Evolutionary conservation across 768 basidiomycete genomes (phyloP).

Genomic region (Myochromella boudieri): DNA sequence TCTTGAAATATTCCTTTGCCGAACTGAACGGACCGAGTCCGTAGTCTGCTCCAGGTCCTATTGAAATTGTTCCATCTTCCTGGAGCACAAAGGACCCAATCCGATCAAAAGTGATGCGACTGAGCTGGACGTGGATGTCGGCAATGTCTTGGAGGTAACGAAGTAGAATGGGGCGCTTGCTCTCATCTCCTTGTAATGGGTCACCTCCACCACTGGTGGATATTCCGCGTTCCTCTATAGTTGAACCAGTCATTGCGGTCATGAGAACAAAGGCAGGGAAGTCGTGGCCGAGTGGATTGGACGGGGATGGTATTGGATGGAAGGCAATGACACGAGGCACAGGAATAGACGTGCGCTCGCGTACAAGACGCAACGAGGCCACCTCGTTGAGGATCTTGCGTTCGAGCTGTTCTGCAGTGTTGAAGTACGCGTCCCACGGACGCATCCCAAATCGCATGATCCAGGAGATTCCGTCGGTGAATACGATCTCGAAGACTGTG

Average conservation of each 20-base stretch:
- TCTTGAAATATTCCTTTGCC: constrained; percentile 38
- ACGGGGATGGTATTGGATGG: constrained; percentile 32
- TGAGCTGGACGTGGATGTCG: constrained; percentile 40
- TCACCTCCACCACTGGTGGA: constrained; percentile 26
- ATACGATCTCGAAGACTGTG: constrained; percentile 36
- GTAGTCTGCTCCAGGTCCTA: constrained; percentile 42
- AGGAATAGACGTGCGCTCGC: constrained; percentile 39
- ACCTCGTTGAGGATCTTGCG: constrained; percentile 45
- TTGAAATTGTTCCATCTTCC: constrained; percentile 29
- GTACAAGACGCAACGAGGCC: constrained; percentile 40
- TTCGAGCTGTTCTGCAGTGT: constrained; percentile 41
- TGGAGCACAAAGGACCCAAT: constrained; percentile 40
- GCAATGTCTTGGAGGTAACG: constrained; percentile 40
- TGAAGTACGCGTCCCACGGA: constrained; percentile 40
- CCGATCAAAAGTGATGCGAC: constrained; percentile 36
- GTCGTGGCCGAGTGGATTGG: constrained; percentile 35
- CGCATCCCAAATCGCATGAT: constrained; percentile 41
- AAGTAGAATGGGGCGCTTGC: constrained; percentile 33
- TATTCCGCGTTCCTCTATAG: constrained; percentile 43
- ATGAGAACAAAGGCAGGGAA: constrained; percentile 43
- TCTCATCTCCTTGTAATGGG: constrained; percentile 32
- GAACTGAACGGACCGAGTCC: constrained; percentile 39
- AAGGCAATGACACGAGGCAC: constrained; percentile 37
- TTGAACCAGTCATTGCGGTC: constrained; percentile 38
- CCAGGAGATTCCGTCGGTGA: constrained; percentile 31